Conservation (phyloP, 2,329 filamentous ascomycete species). For the Pyrenochaeta sp. region DNA sequence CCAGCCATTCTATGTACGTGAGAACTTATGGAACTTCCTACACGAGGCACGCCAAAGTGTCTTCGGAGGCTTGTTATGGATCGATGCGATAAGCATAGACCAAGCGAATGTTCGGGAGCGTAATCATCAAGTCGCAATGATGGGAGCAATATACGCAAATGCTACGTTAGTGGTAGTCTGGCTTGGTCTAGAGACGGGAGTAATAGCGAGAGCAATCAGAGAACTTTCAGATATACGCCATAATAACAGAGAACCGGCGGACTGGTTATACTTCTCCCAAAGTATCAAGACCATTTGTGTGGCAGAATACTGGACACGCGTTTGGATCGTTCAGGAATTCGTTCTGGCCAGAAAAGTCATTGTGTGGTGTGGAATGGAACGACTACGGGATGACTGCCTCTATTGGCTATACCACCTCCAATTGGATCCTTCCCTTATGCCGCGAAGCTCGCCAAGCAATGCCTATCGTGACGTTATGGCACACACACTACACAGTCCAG, state of each 20-base stretch:
- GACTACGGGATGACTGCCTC: background rate
- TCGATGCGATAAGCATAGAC: background rate
- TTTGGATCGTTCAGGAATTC: background rate
- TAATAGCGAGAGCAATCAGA: background rate
- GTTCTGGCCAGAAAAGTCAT: background rate
- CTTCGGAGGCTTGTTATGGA: background rate
- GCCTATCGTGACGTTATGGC: background rate
- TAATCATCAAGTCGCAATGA: background rate
- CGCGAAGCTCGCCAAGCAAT: background rate
- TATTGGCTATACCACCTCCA: background rate
- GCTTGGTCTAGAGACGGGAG: background rate
- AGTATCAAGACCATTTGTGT: background rate
- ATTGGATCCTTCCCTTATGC: background rate
- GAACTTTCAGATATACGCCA: background rate
- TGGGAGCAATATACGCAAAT: background rate
- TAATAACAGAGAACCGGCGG: background rate
- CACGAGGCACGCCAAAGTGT: background rate
- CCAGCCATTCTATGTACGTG: background rate
- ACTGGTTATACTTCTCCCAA: background rate
- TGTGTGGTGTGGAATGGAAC: background rate
- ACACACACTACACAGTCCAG: background rate
- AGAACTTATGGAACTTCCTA: background rate
- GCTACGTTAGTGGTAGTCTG: background rate
- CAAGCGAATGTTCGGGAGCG: background rate
- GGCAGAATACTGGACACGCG: background rate